A percentile compares a stretch with the other conserved stretches of the same genome.
These are phyloP conservation scores for Pythium utonaiense DNA, from an alignment of 352 stramenopile genomes.

Conservation along the genomic window DNA sequence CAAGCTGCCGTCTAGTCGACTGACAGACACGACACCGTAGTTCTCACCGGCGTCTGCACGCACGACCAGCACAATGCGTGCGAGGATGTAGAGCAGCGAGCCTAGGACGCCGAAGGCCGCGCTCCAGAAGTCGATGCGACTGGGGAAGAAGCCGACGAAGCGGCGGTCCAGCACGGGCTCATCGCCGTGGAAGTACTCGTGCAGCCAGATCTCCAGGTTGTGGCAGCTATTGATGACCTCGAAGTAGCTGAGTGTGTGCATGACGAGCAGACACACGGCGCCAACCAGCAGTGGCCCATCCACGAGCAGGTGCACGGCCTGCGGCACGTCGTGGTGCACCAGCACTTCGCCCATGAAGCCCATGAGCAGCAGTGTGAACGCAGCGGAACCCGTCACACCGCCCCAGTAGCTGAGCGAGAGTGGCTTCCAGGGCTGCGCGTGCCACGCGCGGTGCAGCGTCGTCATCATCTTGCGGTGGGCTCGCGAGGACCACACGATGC, in stretches of 20 bases:
- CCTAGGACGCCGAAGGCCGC: slow-evolving; percentile 57
- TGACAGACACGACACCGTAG: slow-evolving; percentile 74
- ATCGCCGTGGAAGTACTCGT: slow-evolving; percentile 80
- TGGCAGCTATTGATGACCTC: slow-evolving; percentile 88
- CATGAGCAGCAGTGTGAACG: slow-evolving; percentile 57
- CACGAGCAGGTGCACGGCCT: slow-evolving; percentile 27
- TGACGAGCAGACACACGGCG: slow-evolving; percentile 48
- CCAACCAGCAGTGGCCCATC: slow-evolving; percentile 63
- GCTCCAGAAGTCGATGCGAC: slow-evolving; percentile 82
- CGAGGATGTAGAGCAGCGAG: slow-evolving; percentile 57
- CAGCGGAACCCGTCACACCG: slow-evolving; percentile 45
- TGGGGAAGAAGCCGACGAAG: slow-evolving; percentile 75
- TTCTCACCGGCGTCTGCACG: slow-evolving; percentile 47
- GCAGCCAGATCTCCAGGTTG: slow-evolving; percentile 83
- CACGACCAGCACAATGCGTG: slow-evolving; percentile 53
- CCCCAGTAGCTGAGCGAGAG: slow-evolving; percentile 78
- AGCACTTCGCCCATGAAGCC: slow-evolving; percentile 58
- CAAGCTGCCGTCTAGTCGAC: slow-evolving; percentile 52
- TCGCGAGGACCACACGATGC: slow-evolving; percentile 83
- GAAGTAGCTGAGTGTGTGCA: slow-evolving; percentile 71
- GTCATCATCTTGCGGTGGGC: slow-evolving; percentile 88
- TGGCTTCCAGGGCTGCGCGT: slow-evolving; percentile 62
- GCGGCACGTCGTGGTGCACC: slow-evolving; percentile 26
- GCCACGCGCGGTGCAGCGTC: slow-evolving; percentile 76
- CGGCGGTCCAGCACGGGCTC: slow-evolving; percentile 64